Base-by-base conservation (phyloP, 2,329 filamentous ascomycete genomes). In the Hypoxylon sp. region DNA sequence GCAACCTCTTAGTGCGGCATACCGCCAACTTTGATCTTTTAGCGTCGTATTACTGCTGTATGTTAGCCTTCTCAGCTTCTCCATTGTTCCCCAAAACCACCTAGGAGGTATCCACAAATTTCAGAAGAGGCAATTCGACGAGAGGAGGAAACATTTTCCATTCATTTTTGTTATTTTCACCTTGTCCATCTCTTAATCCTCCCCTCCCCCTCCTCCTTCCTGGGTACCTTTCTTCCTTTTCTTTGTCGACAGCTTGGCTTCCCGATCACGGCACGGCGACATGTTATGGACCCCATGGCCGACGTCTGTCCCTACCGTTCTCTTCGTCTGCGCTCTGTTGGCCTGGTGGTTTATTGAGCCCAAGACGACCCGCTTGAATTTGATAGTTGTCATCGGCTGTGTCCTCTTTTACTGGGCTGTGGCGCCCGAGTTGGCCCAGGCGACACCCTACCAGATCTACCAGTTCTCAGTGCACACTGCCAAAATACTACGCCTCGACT, bases 251-350 rank as follows among this genome's bases (percentile, higher is more conserved):
- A 69, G 53, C 61, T 62, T 71, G 68, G 70, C 70, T 69, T 70
- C 71, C 70, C 71, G 73, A 73, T 69, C 73, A 77, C 73, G 75
- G 70, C 73, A 77, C 73, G 75, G 70, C 81, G 81, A 77, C 78
- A 83, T 83, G 81, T 82, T 79, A 83, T 83, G 81, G 81, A 80
- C 76, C 78, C 79, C 79, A 79, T 82, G 78, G 80, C 78, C 80
- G 74, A 76, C 77, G 72, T 76, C 76, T 76, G 77, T 81, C 74
- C 78, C 80, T 69, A 80, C 80, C 67, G 72, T 82, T 71, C 77
- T 82, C 63, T 78, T 83, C 73, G 71, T 79, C 71, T 79, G 77
- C 71, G 76, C 79, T 68, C 75, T 79, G 67, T 71, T 82, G 54
- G 77, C 79, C 69, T 81, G 81, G 79, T 81, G 79, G 77, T 79